A percentile compares a stretch with the other conserved stretches of the same genome.
These are phyloP conservation scores for Chlorella sp. DNA, from an alignment of 139 green algal species.

Conservation along the genomic window DNA sequence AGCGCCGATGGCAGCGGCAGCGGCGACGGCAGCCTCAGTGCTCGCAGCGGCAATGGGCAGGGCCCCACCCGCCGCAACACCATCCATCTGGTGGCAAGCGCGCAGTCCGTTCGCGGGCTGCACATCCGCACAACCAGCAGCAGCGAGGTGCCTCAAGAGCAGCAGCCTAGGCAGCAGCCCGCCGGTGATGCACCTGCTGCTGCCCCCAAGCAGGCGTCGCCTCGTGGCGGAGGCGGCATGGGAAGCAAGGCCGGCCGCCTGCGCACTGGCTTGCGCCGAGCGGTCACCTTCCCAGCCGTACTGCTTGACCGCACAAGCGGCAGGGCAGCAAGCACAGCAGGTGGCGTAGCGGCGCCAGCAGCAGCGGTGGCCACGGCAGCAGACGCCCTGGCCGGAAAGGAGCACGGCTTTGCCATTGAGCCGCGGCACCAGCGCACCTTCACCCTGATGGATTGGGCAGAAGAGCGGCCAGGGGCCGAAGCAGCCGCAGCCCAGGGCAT, in stretches of 20 bases:
- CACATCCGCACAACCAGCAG: neutral
- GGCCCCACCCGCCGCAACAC: neutral
- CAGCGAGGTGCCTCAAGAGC: neutral
- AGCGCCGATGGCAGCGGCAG: neutral
- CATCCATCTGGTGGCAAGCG: neutral
- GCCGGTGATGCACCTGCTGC: neutral
- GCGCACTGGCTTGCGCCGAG: neutral
- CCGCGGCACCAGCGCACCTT: neutral
- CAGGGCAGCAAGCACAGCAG: neutral
- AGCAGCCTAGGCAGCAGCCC: neutral
- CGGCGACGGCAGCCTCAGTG: neutral
- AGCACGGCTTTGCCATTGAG: neutral
- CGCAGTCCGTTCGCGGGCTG: neutral
- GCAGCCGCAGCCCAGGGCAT: neutral
- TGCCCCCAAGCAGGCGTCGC: neutral
- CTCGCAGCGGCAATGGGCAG: neutral
- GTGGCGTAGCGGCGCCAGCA: neutral
- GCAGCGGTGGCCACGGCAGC: neutral
- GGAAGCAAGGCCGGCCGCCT: neutral
- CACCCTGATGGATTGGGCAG: conserved; percentile 1
- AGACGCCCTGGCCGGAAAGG: neutral
- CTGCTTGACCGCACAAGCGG: neutral
- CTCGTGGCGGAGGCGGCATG: neutral
- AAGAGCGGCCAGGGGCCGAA: neutral
- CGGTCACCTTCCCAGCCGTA: neutral